phyloP scores from a whole-genome alignment of 257 asterid genomes.

The Nicotiana paniculata region DNA sequence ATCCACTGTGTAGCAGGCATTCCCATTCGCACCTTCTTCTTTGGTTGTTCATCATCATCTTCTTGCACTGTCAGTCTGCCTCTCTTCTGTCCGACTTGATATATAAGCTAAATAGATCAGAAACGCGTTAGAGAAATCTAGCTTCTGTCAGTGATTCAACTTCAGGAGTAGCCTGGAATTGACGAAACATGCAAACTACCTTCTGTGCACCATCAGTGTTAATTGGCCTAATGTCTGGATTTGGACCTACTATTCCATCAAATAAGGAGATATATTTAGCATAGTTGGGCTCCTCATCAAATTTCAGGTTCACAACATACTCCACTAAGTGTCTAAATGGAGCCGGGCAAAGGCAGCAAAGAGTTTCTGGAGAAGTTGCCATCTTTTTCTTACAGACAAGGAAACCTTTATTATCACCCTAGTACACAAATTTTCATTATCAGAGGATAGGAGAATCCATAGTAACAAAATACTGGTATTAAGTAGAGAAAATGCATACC shows the following conservation, averaged over 20 bases:
- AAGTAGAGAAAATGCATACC: neutral
- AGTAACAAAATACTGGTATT: neutral
- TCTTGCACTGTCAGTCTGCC: constrained; percentile 39
- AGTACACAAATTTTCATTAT: neutral
- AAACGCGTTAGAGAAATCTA: neutral
- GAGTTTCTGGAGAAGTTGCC: constrained; percentile 61
- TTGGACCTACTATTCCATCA: constrained; percentile 60
- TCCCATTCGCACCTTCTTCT: constrained; percentile 64
- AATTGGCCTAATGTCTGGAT: constrained; percentile 60
- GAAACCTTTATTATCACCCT: constrained; percentile 73
- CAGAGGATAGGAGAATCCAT: neutral
- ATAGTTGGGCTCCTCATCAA: constrained; percentile 68
- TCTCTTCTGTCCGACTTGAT: constrained; percentile 62
- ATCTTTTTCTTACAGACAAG: constrained; percentile 71
- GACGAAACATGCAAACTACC: constrained; percentile 18
- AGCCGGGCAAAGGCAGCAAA: constrained; percentile 57
- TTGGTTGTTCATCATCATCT: constrained; percentile 53
- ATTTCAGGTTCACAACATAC: constrained; percentile 44
- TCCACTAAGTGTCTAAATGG: constrained; percentile 58
- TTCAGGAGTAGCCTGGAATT: constrained; percentile 10
- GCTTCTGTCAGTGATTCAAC: neutral
- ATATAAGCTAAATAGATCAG: constrained; percentile 29
- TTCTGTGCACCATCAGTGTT: constrained; percentile 65
- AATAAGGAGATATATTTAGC: constrained; percentile 56
- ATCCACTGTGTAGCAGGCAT: constrained; percentile 70